These are phyloP conservation scores for Trichoderma afroharzianum DNA, from an alignment of 2,329 filamentous ascomycete genomes.

Conservation along the genomic window DNA sequence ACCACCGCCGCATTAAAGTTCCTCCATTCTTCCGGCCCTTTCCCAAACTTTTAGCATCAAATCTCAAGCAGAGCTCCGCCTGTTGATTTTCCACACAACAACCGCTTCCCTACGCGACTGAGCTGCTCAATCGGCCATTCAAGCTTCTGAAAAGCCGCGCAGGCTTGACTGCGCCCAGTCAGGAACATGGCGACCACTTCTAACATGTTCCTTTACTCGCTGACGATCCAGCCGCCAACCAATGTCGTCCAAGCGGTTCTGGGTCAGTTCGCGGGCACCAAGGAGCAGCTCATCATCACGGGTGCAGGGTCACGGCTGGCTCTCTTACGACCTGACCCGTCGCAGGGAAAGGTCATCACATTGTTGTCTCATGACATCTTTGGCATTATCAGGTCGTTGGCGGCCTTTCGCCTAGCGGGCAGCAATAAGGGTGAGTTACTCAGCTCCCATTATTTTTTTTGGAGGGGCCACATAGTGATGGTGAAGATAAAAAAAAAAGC, in stretches of 20 bases:
- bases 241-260: slow-evolving; percentile 86
- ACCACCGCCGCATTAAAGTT: slow-evolving; percentile 35
- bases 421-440: slow-evolving; percentile 87
- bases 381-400: slow-evolving; percentile 86
- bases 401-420: slow-evolving; percentile 86
- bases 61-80: slow-evolving; percentile 25
- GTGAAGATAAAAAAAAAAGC: slow-evolving; percentile 14
- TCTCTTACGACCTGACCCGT: slow-evolving; percentile 79
- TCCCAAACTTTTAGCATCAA: slow-evolving; percentile 29
- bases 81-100: slow-evolving; percentile 21
- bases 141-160: slow-evolving; percentile 40
- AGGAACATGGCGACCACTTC: slow-evolving; percentile 90
- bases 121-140: slow-evolving; percentile 25
- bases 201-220: slow-evolving; percentile 96
- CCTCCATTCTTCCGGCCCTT: slow-evolving; percentile 28
- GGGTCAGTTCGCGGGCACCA: slow-evolving; percentile 92
- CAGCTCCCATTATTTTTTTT: slow-evolving; percentile 7
- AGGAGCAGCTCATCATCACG: slow-evolving; percentile 96
- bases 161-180: slow-evolving; percentile 48
- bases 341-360: slow-evolving; percentile 80
- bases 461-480: slow-evolving; percentile 18
- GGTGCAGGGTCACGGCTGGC: slow-evolving; percentile 87
- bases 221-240: slow-evolving; percentile 91
- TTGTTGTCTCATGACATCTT: slow-evolving; percentile 92
- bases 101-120: slow-evolving; percentile 25